Base-by-base conservation (phyloP, 2,329 filamentous ascomycete genomes). In the Pseudogymnoascus sp. region DNA sequence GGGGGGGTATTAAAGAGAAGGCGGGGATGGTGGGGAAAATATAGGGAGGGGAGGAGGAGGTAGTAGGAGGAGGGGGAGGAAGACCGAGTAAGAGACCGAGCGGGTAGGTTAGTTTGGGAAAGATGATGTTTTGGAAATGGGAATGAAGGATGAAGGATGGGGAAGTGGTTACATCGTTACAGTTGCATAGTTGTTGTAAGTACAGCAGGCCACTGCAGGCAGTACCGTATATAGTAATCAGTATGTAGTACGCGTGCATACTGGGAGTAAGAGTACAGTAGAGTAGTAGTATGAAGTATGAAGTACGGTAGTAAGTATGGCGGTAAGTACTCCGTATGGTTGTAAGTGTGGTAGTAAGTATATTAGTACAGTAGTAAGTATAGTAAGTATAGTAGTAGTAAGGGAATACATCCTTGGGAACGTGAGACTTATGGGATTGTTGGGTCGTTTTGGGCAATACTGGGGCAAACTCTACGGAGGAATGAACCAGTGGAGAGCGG, bases 181-280 rank as follows among this genome's bases (percentile, higher is more conserved):
- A 55, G 42, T n/a, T 55, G 48, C 48, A 55, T 35, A 35, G 3
- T 35, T 33, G 15, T 21, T 18, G 29, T 27, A 55, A 18, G n/a
- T 55, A 21, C 21, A 21, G 21, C 21, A 21, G 21, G 21, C 21
- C 21, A 21, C 21, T 21, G 21, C 21, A 21, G 21, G 21, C 21
- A 21, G 21, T 21, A 21, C 21, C 21, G 21, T 21, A 21, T 21
- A 21, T 21, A 21, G 21, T 21, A 21, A n/a, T 3, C 27, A 52
- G 13, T n/a, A 27, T 55, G 45, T 55, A 55, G 45, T 55, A 33
- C 27, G 27, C 27, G 45, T 55, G 45, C 45, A 55, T 55, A 55
- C n/a, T 15, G 36, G 15, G 37, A 40, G 39, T 7, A 40, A 15
- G 10, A 40, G 39, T 21, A 40, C 9, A 18, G 15, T 40, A 18